Evolutionary conservation across 1,284 basidiomycete genomes (phyloP), one percentile per base, ranked within the genome.

Genomic region (Cutaneotrichosporon cutaneum): DNA sequence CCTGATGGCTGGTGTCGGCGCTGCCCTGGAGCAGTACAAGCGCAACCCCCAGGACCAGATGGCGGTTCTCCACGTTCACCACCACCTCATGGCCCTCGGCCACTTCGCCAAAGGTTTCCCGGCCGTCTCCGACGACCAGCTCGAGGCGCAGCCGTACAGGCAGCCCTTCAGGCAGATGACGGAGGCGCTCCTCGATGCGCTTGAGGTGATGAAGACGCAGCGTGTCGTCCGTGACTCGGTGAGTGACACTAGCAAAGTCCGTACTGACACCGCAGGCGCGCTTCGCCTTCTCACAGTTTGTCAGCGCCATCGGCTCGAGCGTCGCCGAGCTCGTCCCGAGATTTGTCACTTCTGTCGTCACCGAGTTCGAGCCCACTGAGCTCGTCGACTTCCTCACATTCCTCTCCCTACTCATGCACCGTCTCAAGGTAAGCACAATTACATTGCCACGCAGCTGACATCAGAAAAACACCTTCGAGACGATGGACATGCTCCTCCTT

Each of bases 91-190:
- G 85, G 95, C 94, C 1, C 83, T 98, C 14, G 94, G 94, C 18
- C 92, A 92, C 72, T 86, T 99, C 58, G 91, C 94, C 53, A 97
- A 98, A 80, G 97, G 97, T 9, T 99, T 99, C 81, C 96, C 96
- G 0, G 89, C 92, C 73, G 89, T 88, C 70, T 88, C 88, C 32
- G 86, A 85, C 33, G 83, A 85, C 11, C 81, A 88, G 4, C 87
- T 88, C 67, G 83, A 87, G n/a, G 81, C 87, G 22, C 89, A 92
- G 3, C 88, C 89, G 0, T 85, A 84, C 77, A 80, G 93, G 60
- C 85, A 88, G 58, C 87, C 95, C 14, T 95, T 99, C 81, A 85
- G 87, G 68, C 86, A 91, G 73, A 87, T 93, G 70, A 92, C 92
- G 0, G 92, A 96, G 76, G 90, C 90, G 2, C 90, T 99, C 60